Evolutionary conservation across 129 eudicot species (phyloP).

Genomic region (Helianthus tuberosus): DNA sequence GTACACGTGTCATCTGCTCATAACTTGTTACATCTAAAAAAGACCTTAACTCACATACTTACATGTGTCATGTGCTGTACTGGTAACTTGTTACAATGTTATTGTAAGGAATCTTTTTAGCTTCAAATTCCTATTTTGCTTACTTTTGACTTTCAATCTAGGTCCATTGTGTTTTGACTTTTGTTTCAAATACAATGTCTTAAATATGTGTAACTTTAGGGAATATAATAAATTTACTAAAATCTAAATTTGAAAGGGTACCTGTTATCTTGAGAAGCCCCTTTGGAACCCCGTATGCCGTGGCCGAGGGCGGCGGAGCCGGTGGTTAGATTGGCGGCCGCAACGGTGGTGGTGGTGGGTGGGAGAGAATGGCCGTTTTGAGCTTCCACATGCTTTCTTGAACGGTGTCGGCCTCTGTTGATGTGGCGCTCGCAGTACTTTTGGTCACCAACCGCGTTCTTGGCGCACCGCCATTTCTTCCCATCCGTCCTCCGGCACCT

Average conservation of each 20-base stretch:
- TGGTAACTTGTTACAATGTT: too few relatives aligned
- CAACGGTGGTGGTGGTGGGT: constrained; percentile 34
- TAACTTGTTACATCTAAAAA: background rate
- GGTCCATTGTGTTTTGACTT: constrained; percentile 22
- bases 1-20: background rate
- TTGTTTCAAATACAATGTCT: background rate
- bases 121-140: background rate
- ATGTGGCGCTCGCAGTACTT: constrained; percentile 86
- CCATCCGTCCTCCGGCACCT: constrained; percentile 89
- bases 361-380: constrained; percentile 50
- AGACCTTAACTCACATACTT: background rate
- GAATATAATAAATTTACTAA: too few relatives aligned
- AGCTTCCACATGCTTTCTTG: constrained; percentile 99
- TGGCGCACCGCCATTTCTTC: constrained; percentile 90
- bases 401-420: constrained; percentile 93
- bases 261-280: constrained; percentile 17
- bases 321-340: background rate
- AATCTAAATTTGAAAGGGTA: background rate
- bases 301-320: constrained; percentile 22
- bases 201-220: background rate
- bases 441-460: constrained; percentile 68
- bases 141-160: background rate
- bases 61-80: too few relatives aligned
- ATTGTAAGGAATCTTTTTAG: constrained; percentile 16
- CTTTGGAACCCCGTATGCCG: constrained; percentile 23